Evolutionary conservation across 2,329 filamentous ascomycete genomes (phyloP), one percentile per base, ranked within the genome.

Genomic region (Colletotrichum cuscutae): DNA sequence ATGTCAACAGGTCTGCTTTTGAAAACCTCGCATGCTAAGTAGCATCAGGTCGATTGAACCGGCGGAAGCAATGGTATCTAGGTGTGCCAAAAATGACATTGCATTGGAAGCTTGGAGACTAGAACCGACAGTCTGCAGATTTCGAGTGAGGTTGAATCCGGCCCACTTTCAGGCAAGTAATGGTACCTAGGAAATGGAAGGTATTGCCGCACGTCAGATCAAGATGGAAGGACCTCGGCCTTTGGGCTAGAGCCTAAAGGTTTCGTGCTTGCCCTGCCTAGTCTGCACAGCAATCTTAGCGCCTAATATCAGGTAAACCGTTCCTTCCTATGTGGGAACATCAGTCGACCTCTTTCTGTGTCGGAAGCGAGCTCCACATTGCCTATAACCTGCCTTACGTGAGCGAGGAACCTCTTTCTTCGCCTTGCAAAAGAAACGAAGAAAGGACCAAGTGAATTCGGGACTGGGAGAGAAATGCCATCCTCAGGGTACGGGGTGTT

Each of bases 271-370:
- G 46, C 19, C 61, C 37, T 26, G 19, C 2, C 15, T 37, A 4
- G 28, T 37, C 65, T 49, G 52, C 67, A 59, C 67, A 69, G 54
- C 37, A 59, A 58, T 28, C 28, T 30, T 58, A 52, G 61, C 53
- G 37, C 22, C 52, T 56, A 13, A 28, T 49, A 46, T 26, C 62
- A 26, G 19, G 42, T 22, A 22, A 56, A 42, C 7, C 15, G 22
- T 54, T 54, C n/a, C n/a, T 35, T 35, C 26, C 12, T 4, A n/a
- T 32, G 26, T 46, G 30, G 28, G 60, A 63, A 52, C 28, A 22
- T 12, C 46, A 63, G 46, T 22, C 46, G 13, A 28, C 24, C 8
- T 26, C 7, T 53, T n/a, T 32, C n/a, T 28, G 26, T 7, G 8
- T 4, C 6, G 3, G 13, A 35, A 30, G 28, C 12, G 7, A 22